Base-by-base conservation (phyloP, 805 yeast species). In the Lipomyces yamadae region DNA sequence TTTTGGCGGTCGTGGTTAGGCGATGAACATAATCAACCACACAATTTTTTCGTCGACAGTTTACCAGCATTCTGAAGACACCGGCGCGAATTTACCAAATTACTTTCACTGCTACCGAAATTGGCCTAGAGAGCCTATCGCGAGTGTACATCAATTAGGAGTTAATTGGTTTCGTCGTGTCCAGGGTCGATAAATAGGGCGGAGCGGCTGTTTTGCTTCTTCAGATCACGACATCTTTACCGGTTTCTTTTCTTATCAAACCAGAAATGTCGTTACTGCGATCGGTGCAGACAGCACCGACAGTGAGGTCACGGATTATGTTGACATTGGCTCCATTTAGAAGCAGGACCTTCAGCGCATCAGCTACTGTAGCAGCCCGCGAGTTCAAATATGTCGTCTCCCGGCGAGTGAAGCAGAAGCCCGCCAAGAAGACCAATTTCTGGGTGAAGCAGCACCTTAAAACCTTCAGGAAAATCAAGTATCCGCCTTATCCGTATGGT, bases 401-500 rank as follows among this genome's bases (percentile, higher is more conserved):
- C 3, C 62, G 71, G n/a, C 62, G 70, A 18, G 67, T 68, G 34
- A 42, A 15, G 56, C 60, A 61, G 53, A 37, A 18, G 10, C 71
- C 71, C 4, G 70, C 71, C 5, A 58, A 60, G 53, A 62, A 58
- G 48, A 56, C 63, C 4, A 59, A 56, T 30, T 68, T 39, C 62
- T 68, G 71, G 71, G 66, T 68, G 34, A 60, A 61, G 65, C 54
- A 68, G 62, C 62, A 53, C 29, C 67, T 68, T 33, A 61, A 61
- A 37, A 58, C 67, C n/a, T 67, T 60, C 6, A 55, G 67, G 10
- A 48, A 62, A 29, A 61, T 68, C 37, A 68, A 80, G 58, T 81
- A 81, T 71, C 95, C 95, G 10, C 87, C 82, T 8, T 90, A 90
- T 76, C 88, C 90, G 61, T 94, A 88, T 78, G 94, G 94, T 34